Evolutionary conservation across 164 flowering plant genomes (phyloP).

Genomic region (Liquidambar formosana): DNA sequence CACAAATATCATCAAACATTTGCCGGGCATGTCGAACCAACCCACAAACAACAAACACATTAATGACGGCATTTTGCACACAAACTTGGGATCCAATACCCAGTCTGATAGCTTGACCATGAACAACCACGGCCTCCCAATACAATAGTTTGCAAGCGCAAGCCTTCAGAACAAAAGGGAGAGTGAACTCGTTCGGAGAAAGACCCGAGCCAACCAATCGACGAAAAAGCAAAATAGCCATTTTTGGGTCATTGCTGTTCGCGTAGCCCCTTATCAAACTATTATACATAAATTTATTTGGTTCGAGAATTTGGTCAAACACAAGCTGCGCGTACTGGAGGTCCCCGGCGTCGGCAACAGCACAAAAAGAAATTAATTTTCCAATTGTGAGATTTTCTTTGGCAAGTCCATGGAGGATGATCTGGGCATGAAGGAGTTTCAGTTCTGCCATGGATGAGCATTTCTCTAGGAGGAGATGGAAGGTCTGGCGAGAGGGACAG

Average conservation of each 20-base stretch:
- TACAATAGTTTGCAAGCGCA: constrained; percentile 31
- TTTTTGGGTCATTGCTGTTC: constrained; percentile 20
- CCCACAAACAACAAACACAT: constrained; percentile 35
- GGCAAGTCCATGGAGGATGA: constrained; percentile 24
- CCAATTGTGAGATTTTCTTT: constrained; percentile 23
- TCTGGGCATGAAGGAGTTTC: constrained; percentile 33
- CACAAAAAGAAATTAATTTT: constrained; percentile 32
- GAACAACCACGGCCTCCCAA: constrained; percentile 33
- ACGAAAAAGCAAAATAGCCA: constrained; percentile 32
- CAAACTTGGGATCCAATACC: constrained; percentile 41
- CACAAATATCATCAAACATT: constrained; percentile 44
- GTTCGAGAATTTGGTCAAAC: constrained; percentile 28
- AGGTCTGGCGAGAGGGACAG: constrained; percentile 8
- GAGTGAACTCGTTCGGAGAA: constrained; percentile 48
- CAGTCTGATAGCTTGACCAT: constrained; percentile 36
- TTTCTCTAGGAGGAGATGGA: constrained; percentile 24
- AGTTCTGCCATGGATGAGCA: constrained; percentile 35
- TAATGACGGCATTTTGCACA: constrained; percentile 45
- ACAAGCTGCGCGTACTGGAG: constrained; percentile 32
- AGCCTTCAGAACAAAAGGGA: constrained; percentile 59
- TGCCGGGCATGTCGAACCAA: constrained; percentile 23
- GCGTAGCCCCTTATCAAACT: constrained; percentile 46
- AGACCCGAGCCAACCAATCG: constrained; percentile 34
- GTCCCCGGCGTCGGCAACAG: constrained; percentile 21
- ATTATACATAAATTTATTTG: constrained; percentile 44